These are phyloP conservation scores for Vitis hybrid DNA, from an alignment of 177 flowering plant species.

Conservation along the genomic window DNA sequence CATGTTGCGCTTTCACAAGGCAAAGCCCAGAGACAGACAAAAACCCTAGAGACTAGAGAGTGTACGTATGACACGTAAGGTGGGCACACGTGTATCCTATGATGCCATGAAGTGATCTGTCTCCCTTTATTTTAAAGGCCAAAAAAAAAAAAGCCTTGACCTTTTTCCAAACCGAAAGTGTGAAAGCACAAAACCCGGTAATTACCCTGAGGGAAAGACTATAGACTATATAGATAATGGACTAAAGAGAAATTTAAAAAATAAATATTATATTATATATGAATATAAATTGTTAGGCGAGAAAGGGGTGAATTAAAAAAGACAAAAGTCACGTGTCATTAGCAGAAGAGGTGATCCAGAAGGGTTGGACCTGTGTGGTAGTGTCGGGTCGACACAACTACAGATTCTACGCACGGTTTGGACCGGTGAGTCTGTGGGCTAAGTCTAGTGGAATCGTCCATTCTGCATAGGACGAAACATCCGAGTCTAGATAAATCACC, in stretches of 20 bases:
- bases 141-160: too few species aligned
- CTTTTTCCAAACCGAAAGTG: too few species aligned
- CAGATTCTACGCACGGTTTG: neutral
- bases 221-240: too few species aligned
- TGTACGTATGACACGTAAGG: neutral
- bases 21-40: neutral
- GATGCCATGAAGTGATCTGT: neutral
- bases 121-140: neutral
- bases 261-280: too few species aligned
- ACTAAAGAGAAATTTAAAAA: too few species aligned
- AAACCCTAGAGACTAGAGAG: neutral
- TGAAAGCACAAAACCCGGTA: too few species aligned
- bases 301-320: neutral
- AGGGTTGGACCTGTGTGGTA: neutral
- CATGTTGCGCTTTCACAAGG: neutral
- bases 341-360: neutral
- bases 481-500: neutral
- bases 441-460: neutral
- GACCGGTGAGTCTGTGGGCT: neutral
- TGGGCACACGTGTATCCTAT: constrained; percentile 10
- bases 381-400: constrained; percentile 4
- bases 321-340: constrained; percentile 1
- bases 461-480: neutral
- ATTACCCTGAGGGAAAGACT: too few species aligned
- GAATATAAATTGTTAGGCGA: too few species aligned